Evolutionary conservation across 306 rosid genomes (phyloP).

Genomic region (Pterocarpus macrocarpus): DNA sequence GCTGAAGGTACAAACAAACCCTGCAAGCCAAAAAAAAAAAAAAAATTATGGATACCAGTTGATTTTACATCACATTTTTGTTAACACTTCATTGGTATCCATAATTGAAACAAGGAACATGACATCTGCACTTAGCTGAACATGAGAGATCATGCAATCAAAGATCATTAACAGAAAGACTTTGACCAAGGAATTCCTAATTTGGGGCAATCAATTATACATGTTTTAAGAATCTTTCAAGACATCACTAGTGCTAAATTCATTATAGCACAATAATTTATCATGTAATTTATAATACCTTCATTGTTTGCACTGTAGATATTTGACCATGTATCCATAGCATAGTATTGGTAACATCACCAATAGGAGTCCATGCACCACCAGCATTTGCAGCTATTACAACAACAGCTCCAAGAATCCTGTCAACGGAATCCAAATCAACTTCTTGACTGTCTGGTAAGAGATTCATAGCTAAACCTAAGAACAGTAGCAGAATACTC

Average conservation of each 20-base stretch:
- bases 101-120: neutral
- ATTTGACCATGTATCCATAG: slow-evolving; percentile 98
- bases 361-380: slow-evolving; percentile 99
- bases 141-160: slow-evolving; percentile 21
- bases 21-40: slow-evolving; percentile 56
- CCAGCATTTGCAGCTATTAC: slow-evolving; percentile 99
- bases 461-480: slow-evolving; percentile 23
- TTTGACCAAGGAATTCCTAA: slow-evolving; percentile 13
- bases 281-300: slow-evolving; percentile 52
- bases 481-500: slow-evolving; percentile 20
- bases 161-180: slow-evolving; percentile 19
- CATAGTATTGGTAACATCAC: slow-evolving; percentile 98
- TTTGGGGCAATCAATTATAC: neutral
- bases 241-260: slow-evolving; percentile 25
- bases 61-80: neutral
- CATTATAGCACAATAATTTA: slow-evolving; percentile 21
- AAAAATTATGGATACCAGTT: slow-evolving; percentile 26
- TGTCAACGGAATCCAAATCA: slow-evolving; percentile 58
- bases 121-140: slow-evolving; percentile 21
- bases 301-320: slow-evolving; percentile 80
- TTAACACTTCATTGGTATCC: neutral
- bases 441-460: slow-evolving; percentile 35
- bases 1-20: slow-evolving; percentile 76
- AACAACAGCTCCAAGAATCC: slow-evolving; percentile 96
- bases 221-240: slow-evolving; percentile 29